phyloP scores from a whole-genome alignment of 805 yeast species.

The Ogataea corticis region DNA sequence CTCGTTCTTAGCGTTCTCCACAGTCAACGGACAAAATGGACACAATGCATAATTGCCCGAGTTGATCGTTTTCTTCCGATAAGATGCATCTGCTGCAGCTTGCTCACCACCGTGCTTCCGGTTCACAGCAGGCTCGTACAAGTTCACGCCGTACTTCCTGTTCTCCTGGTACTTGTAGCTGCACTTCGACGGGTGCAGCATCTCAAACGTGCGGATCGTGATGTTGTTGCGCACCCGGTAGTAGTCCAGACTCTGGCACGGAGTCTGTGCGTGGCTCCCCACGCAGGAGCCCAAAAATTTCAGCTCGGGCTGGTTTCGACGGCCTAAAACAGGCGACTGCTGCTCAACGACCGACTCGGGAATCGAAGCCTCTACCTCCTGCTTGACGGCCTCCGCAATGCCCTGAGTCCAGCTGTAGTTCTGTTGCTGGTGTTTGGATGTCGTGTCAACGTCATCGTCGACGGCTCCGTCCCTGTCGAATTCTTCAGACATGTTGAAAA shows the following conservation, averaged over 20 bases:
- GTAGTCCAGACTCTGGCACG: conserved; percentile 16
- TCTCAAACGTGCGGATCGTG: conserved; percentile 14
- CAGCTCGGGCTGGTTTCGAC: conserved; percentile 2
- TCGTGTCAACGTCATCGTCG: background rate
- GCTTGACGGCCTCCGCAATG: background rate
- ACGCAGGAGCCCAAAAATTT: background rate
- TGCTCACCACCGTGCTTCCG: conserved; percentile 12
- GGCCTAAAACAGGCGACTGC: background rate
- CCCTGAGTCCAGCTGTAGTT: conserved; percentile 17
- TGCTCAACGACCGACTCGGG: conserved; percentile 3
- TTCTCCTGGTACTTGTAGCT: conserved; percentile 18
- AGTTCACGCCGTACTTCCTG: conserved; percentile 17
- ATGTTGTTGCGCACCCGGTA: conserved; percentile 19
- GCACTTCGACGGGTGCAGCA: conserved; percentile 6
- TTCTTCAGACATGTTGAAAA: conserved; percentile 1
- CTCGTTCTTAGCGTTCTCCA: conserved; percentile 18
- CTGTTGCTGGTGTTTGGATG: background rate
- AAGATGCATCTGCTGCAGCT: background rate
- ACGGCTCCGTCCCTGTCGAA: background rate
- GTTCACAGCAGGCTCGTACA: conserved; percentile 27
- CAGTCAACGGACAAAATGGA: conserved; percentile 28
- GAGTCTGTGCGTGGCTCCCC: conserved; percentile 8
- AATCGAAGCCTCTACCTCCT: background rate
- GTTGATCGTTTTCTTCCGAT: conserved; percentile 12
- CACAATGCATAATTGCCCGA: conserved; percentile 31